phyloP scores from a whole-genome alignment of 768 basidiomycete genomes.

The Pulveroboletus sp. region DNA sequence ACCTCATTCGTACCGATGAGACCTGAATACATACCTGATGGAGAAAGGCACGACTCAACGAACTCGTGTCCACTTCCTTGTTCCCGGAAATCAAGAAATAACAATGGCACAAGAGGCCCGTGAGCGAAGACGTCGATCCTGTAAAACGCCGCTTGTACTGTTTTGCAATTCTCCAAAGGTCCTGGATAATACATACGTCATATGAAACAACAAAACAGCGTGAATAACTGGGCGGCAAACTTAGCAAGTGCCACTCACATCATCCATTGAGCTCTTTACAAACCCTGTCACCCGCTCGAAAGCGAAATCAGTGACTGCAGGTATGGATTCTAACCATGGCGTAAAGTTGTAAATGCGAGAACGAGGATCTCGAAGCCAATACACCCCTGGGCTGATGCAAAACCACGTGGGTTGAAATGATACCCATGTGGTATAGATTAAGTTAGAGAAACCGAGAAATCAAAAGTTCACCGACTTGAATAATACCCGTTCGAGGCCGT shows the following conservation, averaged over 20 bases:
- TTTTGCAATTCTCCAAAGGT: conserved; percentile 58
- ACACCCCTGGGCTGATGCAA: conserved; percentile 69
- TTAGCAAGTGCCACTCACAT: conserved; percentile 36
- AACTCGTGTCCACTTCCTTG: conserved; percentile 56
- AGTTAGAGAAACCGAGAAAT: background rate
- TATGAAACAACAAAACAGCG: background rate
- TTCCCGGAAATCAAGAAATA: conserved; percentile 82
- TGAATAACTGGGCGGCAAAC: background rate
- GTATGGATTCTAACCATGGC: conserved; percentile 65
- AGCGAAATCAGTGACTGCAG: conserved; percentile 76
- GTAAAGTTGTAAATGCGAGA: conserved; percentile 84
- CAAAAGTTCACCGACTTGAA: conserved; percentile 55
- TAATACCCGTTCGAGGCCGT: conserved; percentile 63
- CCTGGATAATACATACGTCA: conserved; percentile 35
- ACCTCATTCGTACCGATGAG: background rate
- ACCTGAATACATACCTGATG: conserved; percentile 41
- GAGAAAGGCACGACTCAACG: conserved; percentile 56
- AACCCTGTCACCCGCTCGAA: conserved; percentile 76
- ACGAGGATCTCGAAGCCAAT: conserved; percentile 83
- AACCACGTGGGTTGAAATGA: background rate
- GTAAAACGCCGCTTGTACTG: conserved; percentile 57
- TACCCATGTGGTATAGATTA: background rate
- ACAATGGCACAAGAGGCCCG: conserved; percentile 78
- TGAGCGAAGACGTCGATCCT: conserved; percentile 88
- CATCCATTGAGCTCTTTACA: conserved; percentile 71